These are phyloP conservation scores for Protomyces pachydermus DNA, from an alignment of 1,139 yeast species.

Conservation along the genomic window DNA sequence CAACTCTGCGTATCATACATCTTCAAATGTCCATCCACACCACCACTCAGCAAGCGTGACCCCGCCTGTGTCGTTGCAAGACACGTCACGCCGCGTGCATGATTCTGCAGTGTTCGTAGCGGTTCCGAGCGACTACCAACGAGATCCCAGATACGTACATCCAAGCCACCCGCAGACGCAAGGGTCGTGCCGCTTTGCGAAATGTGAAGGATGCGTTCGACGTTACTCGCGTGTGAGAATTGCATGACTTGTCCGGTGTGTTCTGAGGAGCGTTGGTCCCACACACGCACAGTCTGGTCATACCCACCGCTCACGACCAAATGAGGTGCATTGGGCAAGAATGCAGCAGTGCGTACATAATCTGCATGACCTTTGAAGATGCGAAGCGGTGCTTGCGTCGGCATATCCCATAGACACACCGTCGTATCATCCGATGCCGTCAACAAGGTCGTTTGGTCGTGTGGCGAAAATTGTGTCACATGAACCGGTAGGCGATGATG, in stretches of 20 bases:
- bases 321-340: conserved; percentile 58
- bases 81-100: conserved; percentile 89
- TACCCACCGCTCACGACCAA: conserved; percentile 90
- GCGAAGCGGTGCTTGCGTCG: conserved; percentile 64
- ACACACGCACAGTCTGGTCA: conserved; percentile 81
- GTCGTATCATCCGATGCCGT: conserved; percentile 90
- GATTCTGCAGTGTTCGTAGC: conserved; percentile 59
- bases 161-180: conserved; percentile 79
- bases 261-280: conserved; percentile 59
- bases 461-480: conserved; percentile 87
- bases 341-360: conserved; percentile 77
- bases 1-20: conserved; percentile 78
- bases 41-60: conserved; percentile 81
- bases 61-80: conserved; percentile 51
- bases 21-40: conserved; percentile 94
- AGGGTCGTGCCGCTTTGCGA: conserved; percentile 61
- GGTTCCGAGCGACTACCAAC: conserved; percentile 51
- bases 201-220: conserved; percentile 78
- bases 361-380: conserved; percentile 77
- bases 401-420: conserved; percentile 79
- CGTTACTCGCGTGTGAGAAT: conserved; percentile 65
- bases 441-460: conserved; percentile 62
- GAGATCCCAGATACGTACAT: conserved; percentile 87
- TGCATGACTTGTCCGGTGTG: conserved; percentile 44
- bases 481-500: conserved; percentile 87